phyloP scores from a whole-genome alignment of 2,329 filamentous ascomycete species.

The Phyllachora maydis region DNA sequence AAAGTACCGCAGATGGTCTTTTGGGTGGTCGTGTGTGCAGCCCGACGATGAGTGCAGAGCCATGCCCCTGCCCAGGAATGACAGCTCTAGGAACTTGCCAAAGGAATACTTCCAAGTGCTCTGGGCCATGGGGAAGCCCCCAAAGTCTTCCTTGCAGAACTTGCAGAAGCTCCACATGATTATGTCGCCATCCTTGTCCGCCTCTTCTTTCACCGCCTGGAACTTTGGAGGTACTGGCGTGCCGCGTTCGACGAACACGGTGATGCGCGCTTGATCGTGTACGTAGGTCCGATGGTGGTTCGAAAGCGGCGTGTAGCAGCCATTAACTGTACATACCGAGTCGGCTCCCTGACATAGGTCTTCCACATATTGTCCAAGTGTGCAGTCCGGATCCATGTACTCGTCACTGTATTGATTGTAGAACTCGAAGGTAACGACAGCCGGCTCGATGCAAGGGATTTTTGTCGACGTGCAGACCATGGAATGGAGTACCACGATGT shows the following conservation, averaged over 20 bases:
- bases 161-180: constrained; percentile 98
- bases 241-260: constrained; percentile 62
- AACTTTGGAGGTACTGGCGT: constrained; percentile 22
- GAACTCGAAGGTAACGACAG: constrained; percentile 75
- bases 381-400: constrained; percentile 64
- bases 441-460: constrained; percentile 80
- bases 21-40: constrained; percentile 82
- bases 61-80: constrained; percentile 82
- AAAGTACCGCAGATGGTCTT: constrained; percentile 85
- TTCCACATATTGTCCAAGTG: constrained; percentile 86
- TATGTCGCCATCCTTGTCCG: constrained; percentile 50
- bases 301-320: constrained; percentile 73
- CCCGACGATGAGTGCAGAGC: constrained; percentile 47
- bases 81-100: constrained; percentile 92
- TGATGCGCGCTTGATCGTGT: constrained; percentile 84
- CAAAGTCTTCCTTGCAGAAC: constrained; percentile 74
- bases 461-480: constrained; percentile 86
- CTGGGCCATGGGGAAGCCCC: constrained; percentile 76
- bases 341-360: constrained; percentile 62
- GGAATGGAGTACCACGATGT: constrained; percentile 86
- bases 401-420: constrained; percentile 70
- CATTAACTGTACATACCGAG: constrained; percentile 60
- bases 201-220: constrained; percentile 35
- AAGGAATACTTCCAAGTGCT: constrained; percentile 97
- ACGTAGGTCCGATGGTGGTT: constrained; percentile 95